phyloP scores from a whole-genome alignment of 805 yeast species.

The Pichia heedii region DNA sequence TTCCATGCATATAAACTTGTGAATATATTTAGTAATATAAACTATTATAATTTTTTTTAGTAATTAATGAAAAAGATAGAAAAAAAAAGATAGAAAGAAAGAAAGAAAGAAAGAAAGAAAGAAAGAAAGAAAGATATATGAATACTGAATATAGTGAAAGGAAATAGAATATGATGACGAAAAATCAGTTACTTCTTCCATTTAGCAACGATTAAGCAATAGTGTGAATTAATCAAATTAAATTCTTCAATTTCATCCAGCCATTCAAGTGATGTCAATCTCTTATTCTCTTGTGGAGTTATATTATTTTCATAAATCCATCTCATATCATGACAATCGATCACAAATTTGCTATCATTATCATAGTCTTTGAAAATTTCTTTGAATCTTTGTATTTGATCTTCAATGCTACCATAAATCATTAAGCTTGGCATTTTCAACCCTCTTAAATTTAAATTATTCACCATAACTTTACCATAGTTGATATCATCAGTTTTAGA shows the following conservation, averaged over 20 bases:
- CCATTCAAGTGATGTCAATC: slow-evolving; percentile 50
- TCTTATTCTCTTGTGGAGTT: slow-evolving; percentile 26
- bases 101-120: neutral
- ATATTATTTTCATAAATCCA: slow-evolving; percentile 37
- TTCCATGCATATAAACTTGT: neutral
- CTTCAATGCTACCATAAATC: slow-evolving; percentile 38
- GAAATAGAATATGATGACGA: no score
- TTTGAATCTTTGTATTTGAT: slow-evolving; percentile 32
- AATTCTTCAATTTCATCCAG: slow-evolving; percentile 74
- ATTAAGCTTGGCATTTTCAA: slow-evolving; percentile 50
- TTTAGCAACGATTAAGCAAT: slow-evolving; percentile 32
- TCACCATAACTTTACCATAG: slow-evolving; percentile 63
- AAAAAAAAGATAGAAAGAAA: neutral
- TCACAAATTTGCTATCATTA: slow-evolving; percentile 11
- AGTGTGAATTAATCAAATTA: slow-evolving; percentile 51
- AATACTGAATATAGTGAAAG: no score
- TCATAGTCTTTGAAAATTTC: slow-evolving; percentile 11
- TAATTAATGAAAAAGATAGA: no score
- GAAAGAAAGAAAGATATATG: no score
- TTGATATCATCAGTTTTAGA: slow-evolving; percentile 22
- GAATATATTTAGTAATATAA: neutral
- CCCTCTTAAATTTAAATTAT: slow-evolving; percentile 52
- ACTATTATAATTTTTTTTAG: no score
- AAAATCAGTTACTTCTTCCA: slow-evolving; percentile 12
- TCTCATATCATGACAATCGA: slow-evolving; percentile 37